Percentiles rank a stretch among this genome's conserved stretches.
Evolutionary conservation across 768 basidiomycete genomes (phyloP).

Genomic region (Russula emetica): DNA sequence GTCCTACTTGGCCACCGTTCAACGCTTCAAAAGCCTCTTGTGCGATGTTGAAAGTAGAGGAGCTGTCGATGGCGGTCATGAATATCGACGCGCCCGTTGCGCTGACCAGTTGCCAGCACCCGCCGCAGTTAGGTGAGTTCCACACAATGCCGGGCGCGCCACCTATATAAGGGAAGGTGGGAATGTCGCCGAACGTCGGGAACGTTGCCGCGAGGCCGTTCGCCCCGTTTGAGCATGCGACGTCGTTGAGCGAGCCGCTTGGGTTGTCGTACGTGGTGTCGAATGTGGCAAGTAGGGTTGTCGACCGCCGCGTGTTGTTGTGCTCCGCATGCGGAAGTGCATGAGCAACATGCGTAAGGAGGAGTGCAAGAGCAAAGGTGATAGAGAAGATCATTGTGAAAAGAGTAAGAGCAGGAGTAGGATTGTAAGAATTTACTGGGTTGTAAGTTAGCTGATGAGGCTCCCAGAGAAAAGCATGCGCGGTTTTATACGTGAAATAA

Average conservation of each 20-base stretch:
- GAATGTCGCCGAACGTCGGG: slow-evolving; percentile 48
- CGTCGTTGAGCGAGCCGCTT: slow-evolving; percentile 38
- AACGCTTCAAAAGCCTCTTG: slow-evolving; percentile 33
- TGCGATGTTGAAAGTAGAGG: slow-evolving; percentile 39
- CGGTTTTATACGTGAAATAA: not conserved
- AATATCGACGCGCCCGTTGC: slow-evolving; percentile 37
- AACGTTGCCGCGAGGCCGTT: slow-evolving; percentile 48
- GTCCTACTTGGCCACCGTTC: slow-evolving; percentile 30
- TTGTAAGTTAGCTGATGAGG: not conserved
- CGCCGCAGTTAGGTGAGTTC: slow-evolving; percentile 51
- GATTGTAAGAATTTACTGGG: not conserved
- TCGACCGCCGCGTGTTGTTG: too few relatives aligned
- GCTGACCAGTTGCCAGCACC: slow-evolving; percentile 58
- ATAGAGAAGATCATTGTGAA: slow-evolving; percentile 1
- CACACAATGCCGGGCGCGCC: slow-evolving; percentile 49
- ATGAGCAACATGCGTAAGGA: not conserved
- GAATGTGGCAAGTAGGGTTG: slow-evolving; percentile 31
- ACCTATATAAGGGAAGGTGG: slow-evolving; percentile 58
- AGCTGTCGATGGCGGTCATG: slow-evolving; percentile 51
- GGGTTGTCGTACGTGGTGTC: slow-evolving; percentile 50
- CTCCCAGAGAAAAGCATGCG: not conserved
- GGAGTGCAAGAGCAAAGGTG: not conserved
- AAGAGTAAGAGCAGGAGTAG: too few relatives aligned
- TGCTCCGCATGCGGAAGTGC: not conserved
- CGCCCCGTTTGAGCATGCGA: slow-evolving; percentile 50